These are phyloP conservation scores for Podosphaera aphanis DNA, from an alignment of 2,329 filamentous ascomycete genomes.

Conservation along the genomic window DNA sequence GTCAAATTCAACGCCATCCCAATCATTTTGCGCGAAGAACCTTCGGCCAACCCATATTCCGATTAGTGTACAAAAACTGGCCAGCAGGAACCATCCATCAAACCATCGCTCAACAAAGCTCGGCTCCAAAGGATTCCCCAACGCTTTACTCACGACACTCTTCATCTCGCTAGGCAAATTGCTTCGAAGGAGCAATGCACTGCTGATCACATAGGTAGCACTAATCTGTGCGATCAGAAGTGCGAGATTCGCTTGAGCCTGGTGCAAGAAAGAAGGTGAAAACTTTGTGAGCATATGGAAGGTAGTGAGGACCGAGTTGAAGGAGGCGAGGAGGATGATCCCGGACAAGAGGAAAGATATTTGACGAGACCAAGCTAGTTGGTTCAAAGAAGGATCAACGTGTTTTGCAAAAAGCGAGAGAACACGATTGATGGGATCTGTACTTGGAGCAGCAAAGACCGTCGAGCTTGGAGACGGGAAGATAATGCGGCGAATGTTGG, in stretches of 20 bases:
- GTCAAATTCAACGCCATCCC: slow-evolving; percentile 35
- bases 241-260: slow-evolving; percentile 50
- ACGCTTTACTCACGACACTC: slow-evolving; percentile 50
- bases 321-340: slow-evolving; percentile 59
- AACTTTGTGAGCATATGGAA: slow-evolving; percentile 60
- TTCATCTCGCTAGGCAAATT: slow-evolving; percentile 60
- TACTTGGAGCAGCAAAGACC: slow-evolving; percentile 29
- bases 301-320: slow-evolving; percentile 66
- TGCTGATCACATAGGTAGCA: slow-evolving; percentile 67
- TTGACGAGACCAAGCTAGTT: slow-evolving; percentile 60
- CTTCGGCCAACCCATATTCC: slow-evolving; percentile 52
- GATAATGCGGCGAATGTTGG: slow-evolving; percentile 34
- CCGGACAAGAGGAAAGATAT: slow-evolving; percentile 68
- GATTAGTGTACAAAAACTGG: slow-evolving; percentile 39
- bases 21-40: slow-evolving; percentile 24
- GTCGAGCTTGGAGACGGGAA: slow-evolving; percentile 19
- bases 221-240: slow-evolving; percentile 59
- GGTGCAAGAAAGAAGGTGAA: slow-evolving; percentile 47
- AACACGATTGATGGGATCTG: slow-evolving; percentile 66
- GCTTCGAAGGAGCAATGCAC: slow-evolving; percentile 51
- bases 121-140: slow-evolving; percentile 48
- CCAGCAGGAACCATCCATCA: slow-evolving; percentile 60
- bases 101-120: slow-evolving; percentile 65
- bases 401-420: slow-evolving; percentile 60
- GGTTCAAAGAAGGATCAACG: slow-evolving; percentile 64